Base-by-base conservation (phyloP, 768 basidiomycete genomes). In the Rhizopogon salebrosus region DNA sequence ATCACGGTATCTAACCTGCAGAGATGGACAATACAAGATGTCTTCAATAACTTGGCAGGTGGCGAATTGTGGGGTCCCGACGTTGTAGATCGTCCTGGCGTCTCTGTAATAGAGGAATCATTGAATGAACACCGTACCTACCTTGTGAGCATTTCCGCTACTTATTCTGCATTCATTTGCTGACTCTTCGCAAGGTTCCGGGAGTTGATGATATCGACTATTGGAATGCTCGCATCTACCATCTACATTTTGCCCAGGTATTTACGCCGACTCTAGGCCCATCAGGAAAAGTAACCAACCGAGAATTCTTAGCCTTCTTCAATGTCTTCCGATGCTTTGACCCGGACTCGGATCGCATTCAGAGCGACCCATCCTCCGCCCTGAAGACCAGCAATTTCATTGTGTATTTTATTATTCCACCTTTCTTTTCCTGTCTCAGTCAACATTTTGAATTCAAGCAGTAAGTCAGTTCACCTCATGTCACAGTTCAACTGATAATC, bases 341-440 rank as follows among this genome's bases (percentile, higher is more conserved):
- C 6, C 10, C 26, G 38, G 57, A 52, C 14, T 46, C 11, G 9
- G 3, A 14, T 14, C 16, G 8, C 14, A 11, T 55, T 13, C 5
- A 3, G n/a, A 22, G 5, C 3, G 2, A 42, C 6, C 10, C 11
- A 13, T 52, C 50, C 16, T 57, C 43, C 27, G 39, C 38, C 24
- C n/a, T 41, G 14, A 55, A 55, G 39, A 50, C 57, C 5, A 52
- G 54, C 23, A 56, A 48, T 13, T 62, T 62, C 34, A 16, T 34
- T 3, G 23, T 49, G 1, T 13, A 59, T 48, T 55, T 62, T 2
- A 10, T 60, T 22, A 51, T 39, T 1, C 57, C 61, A 0, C 54
- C 53, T 0, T 62, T 62, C 18, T 62, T 53, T 50, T 51, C 40
- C 16, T 13, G 3, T 16, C 13, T 13, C 6, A 26, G 34, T 20